Evolutionary conservation across 495 filamentous ascomycete genomes (phyloP), one percentile per base, ranked within the genome.

Genomic region (Lophium mytilinum): DNA sequence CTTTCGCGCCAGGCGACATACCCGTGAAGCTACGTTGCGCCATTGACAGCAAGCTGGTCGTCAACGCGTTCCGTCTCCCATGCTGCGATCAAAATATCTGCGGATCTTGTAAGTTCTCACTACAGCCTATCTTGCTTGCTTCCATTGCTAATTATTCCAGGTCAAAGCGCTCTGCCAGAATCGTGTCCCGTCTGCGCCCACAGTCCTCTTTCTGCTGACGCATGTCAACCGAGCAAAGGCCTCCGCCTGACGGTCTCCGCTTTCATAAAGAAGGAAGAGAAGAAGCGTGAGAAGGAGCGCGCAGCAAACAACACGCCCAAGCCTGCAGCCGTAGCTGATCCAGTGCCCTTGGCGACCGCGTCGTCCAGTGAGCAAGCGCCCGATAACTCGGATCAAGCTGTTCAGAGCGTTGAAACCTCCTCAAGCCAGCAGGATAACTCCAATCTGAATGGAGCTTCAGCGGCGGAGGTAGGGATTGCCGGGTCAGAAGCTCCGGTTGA

Each of bases 31-130:
- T 97, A 50, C 83, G 90, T 68, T 99, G 93, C 74, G 90, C 89
- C 39, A 87, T 87, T 56, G 97, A 93, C 73, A 93, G 85, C 70
- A 89, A 87, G 68, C 78, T 97, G 40, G 90, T 88, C n/a, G 74
- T 92, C 57, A 91, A 96, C 67, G 89, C 92, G 1, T 94, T 90
- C 63, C 84, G 89, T 34, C 74, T 96, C 10, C 90, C 91, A 7
- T 99, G 93, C 71, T 99, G 93, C 71, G 92, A 96, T 67, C 90
- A 95, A 65, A 83, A 87, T 21, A 94, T 96, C 55, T 97, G 94
- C 73, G 88, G 92, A 66, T 80, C 74, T 53, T 98, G 93, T 96
- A 74, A 72, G 89, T 72, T 53, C 15, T 15, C 1, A 46, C n/a
- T 17, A 15, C 7, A 15, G 34, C n/a, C 47, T 43, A 37, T 45